Evolutionary conservation across 305 asterid species (phyloP).

Genomic region (Fraxinus greggii): DNA sequence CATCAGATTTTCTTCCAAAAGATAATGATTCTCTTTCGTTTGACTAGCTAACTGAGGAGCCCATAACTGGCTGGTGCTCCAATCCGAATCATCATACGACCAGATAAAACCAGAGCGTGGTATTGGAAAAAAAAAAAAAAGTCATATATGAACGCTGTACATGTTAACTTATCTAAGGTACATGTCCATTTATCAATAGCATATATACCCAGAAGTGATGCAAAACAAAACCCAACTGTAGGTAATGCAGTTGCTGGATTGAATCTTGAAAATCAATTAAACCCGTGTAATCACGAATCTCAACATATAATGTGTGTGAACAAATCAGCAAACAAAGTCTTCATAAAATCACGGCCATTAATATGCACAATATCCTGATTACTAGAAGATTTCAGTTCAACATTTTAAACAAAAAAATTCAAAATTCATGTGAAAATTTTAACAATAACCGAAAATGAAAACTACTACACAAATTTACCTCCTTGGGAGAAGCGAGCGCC

Average conservation of each 20-base stretch:
- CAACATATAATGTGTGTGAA: not conserved
- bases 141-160: not conserved
- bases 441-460: not conserved
- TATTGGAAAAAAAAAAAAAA: not conserved
- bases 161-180: not conserved
- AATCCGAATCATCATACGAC: not conserved
- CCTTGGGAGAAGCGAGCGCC: constrained; percentile 91
- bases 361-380: not conserved
- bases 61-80: not conserved
- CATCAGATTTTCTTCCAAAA: not conserved
- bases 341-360: not conserved
- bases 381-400: not conserved
- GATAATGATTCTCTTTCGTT: not conserved
- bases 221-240: constrained; percentile 10
- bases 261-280: constrained; percentile 5
- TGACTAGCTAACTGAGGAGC: not conserved
- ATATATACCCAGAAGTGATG: constrained; percentile 1
- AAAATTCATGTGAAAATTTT: not conserved
- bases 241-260: not conserved
- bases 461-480: constrained; percentile 31
- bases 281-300: constrained; percentile 15
- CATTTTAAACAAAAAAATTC: not conserved
- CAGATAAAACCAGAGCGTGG: not conserved
- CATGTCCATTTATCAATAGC: not conserved
- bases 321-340: not conserved